Percentiles rank a stretch among this genome's conserved stretches.
phyloP scores from a whole-genome alignment of 768 basidiomycete species.

The Cubamyces lactineus region DNA sequence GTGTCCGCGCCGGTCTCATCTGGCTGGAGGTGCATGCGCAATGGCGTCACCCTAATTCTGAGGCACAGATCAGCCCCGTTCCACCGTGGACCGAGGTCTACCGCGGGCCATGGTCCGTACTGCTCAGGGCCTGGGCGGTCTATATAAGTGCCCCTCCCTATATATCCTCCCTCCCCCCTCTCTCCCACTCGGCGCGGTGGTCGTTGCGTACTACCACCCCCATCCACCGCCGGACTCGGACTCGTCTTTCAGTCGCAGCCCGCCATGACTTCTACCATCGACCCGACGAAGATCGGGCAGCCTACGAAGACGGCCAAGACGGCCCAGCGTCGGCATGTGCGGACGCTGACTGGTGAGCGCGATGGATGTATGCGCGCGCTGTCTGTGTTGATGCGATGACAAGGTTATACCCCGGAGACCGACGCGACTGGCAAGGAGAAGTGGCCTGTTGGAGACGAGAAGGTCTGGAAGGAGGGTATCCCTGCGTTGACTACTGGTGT shows the following conservation, averaged over 20 bases:
- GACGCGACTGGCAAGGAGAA: conserved; percentile 79
- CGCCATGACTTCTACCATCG: conserved; percentile 33
- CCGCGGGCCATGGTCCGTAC: not conserved
- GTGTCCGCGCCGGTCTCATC: not conserved
- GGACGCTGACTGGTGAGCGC: conserved; percentile 47
- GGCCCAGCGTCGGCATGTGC: conserved; percentile 58
- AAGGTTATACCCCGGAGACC: conserved; percentile 79
- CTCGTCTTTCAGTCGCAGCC: not conserved
- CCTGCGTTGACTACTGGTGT: conserved; percentile 61
- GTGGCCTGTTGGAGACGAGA: conserved; percentile 84
- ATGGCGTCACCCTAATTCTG: conserved; percentile 10
- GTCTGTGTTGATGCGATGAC: not conserved
- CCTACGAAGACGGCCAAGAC: conserved; percentile 39
- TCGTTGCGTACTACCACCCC: not conserved
- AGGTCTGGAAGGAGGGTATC: conserved; percentile 67
- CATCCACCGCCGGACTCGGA: not conserved
- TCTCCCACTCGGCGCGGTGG: not conserved
- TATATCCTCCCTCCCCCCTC: not conserved
- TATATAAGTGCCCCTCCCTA: not conserved
- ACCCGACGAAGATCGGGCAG: conserved; percentile 32
- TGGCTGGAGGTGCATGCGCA: not conserved
- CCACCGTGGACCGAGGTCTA: not conserved
- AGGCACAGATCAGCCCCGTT: conserved; percentile 7
- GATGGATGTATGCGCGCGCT: not conserved
- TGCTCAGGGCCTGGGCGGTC: conserved; percentile 3